phyloP scores from a whole-genome alignment of 2,329 filamentous ascomycete species.

The Monascus ruber region DNA sequence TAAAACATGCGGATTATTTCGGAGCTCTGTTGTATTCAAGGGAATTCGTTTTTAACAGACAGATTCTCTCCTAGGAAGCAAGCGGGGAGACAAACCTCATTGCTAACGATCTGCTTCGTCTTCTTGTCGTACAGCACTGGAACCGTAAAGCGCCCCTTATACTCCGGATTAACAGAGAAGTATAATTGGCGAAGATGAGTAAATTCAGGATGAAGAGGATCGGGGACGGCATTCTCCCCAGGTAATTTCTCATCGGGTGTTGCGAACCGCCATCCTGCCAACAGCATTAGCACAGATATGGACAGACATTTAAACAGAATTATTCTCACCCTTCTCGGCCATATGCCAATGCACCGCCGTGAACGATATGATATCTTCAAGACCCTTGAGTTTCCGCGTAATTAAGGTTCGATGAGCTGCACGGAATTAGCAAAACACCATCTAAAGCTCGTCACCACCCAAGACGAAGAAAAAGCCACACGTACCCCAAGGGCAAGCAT shows the following conservation, averaged over 20 bases:
- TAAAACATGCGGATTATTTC: constrained; percentile 91
- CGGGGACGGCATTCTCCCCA: constrained; percentile 42
- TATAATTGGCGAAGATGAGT: constrained; percentile 70
- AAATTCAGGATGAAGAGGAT: constrained; percentile 53
- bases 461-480: neutral
- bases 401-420: constrained; percentile 77
- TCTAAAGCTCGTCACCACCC: neutral
- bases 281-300: neutral
- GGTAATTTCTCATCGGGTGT: constrained; percentile 50
- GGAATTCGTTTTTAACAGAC: neutral
- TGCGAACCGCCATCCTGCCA: constrained; percentile 68
- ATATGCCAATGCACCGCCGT: constrained; percentile 93
- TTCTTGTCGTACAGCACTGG: constrained; percentile 68
- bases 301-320: neutral
- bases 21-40: constrained; percentile 37
- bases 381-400: constrained; percentile 76
- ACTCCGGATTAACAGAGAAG: constrained; percentile 61
- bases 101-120: constrained; percentile 67
- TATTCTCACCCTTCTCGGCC: constrained; percentile 46
- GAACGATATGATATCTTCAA: constrained; percentile 68
- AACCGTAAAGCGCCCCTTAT: constrained; percentile 72
- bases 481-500: constrained; percentile 79
- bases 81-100: constrained; percentile 49
- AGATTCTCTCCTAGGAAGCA: too few relatives aligned
- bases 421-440: neutral